Conservation (phyloP, 768 basidiomycete genomes). For the Leccinum subgranulosum region DNA sequence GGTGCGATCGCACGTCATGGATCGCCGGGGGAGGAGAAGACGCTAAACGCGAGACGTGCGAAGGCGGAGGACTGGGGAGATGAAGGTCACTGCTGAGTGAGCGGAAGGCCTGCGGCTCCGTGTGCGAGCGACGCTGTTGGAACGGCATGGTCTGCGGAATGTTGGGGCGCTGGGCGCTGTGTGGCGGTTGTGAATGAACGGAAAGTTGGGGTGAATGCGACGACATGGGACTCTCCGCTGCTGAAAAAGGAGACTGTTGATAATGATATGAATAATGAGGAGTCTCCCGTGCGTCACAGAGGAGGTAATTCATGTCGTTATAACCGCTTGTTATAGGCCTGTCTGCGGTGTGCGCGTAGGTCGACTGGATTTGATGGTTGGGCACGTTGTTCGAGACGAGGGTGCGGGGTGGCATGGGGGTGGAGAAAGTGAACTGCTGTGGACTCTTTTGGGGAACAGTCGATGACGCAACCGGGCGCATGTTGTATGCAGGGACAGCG, state of each 20-base stretch:
- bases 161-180: conserved; percentile 34
- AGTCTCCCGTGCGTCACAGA: conserved; percentile 46
- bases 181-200: conserved; percentile 33
- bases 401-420: conserved; percentile 41
- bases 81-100: conserved; percentile 49
- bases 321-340: conserved; percentile 48
- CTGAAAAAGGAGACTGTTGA: conserved; percentile 46
- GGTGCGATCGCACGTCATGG: conserved; percentile 35
- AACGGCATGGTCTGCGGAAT: conserved; percentile 48
- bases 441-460: conserved; percentile 46
- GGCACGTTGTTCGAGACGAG: conserved; percentile 43
- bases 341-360: conserved; percentile 49
- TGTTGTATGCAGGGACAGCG: conserved; percentile 40
- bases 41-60: conserved; percentile 39
- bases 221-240: conserved; percentile 39
- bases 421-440: conserved; percentile 41
- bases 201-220: conserved; percentile 43
- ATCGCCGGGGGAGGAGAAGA: conserved; percentile 41
- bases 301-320: conserved; percentile 43
- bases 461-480: conserved; percentile 42
- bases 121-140: conserved; percentile 54
- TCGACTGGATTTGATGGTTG: conserved; percentile 33
- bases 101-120: conserved; percentile 53
- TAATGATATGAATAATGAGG: conserved; percentile 53
- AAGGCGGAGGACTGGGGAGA: conserved; percentile 44